Conservation (phyloP, 345 rosid genomes). For the Rhodamnia argentea region DNA sequence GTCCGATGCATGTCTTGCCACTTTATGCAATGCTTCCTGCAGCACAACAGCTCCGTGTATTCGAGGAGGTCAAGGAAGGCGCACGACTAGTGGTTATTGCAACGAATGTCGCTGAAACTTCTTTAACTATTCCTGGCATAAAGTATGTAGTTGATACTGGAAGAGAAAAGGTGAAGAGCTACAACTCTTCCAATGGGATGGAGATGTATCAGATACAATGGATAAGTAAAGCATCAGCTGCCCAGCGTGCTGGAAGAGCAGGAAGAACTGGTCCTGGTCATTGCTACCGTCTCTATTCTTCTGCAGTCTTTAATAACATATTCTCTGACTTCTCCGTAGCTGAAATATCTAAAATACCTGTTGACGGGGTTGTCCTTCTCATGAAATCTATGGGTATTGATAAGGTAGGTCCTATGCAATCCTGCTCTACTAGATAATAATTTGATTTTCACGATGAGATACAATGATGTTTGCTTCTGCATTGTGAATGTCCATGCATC, state of each 20-base stretch:
- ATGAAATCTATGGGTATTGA: conserved; percentile 80
- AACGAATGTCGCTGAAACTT: conserved; percentile 97
- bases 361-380: conserved; percentile 74
- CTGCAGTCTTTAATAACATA: conserved; percentile 65
- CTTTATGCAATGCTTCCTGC: conserved; percentile 92
- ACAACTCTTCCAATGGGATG: conserved; percentile 62
- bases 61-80: conserved; percentile 69
- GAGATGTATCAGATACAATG: conserved; percentile 69
- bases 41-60: conserved; percentile 71
- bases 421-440: background rate
- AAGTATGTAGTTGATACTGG: conserved; percentile 97
- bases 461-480: background rate
- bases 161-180: conserved; percentile 74
- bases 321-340: conserved; percentile 67
- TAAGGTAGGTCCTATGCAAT: conserved; percentile 32
- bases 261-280: conserved; percentile 97
- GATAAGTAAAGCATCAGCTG: conserved; percentile 93
- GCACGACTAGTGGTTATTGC: conserved; percentile 82
- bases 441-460: background rate
- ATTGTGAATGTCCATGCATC: background rate
- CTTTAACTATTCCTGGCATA: conserved; percentile 87
- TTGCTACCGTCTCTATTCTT: conserved; percentile 82
- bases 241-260: conserved; percentile 95
- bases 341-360: conserved; percentile 78
- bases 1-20: conserved; percentile 56